phyloP scores from a whole-genome alignment of 805 yeast species.

The Ogataea minuta region DNA sequence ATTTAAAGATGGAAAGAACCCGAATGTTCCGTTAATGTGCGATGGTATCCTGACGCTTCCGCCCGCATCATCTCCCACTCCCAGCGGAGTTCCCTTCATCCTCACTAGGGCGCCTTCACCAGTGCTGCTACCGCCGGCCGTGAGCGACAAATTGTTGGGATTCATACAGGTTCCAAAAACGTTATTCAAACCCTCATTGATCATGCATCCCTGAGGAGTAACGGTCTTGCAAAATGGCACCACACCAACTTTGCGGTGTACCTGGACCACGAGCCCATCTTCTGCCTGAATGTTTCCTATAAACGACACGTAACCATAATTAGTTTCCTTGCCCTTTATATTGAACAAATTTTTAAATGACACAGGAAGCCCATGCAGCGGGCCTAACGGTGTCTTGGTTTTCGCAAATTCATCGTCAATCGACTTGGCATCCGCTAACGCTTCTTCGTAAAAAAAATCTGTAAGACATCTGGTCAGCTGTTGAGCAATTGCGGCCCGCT shows the following conservation, averaged over 20 bases:
- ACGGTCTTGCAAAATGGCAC: constrained; percentile 49
- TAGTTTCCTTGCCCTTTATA: constrained; percentile 37
- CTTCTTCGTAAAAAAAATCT: constrained; percentile 29
- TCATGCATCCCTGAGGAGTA: constrained; percentile 58
- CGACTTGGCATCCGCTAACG: constrained; percentile 21
- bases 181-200: constrained; percentile 49
- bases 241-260: constrained; percentile 24
- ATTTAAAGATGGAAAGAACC: constrained; percentile 46
- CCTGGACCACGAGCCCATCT: constrained; percentile 23
- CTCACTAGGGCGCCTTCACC: constrained; percentile 61
- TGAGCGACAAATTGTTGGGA: constrained; percentile 47
- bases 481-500: constrained; percentile 30
- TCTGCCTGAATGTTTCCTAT: constrained; percentile 13
- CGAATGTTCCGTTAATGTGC: constrained; percentile 52
- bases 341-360: constrained; percentile 52
- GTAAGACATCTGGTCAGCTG: constrained; percentile 28
- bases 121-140: constrained; percentile 61
- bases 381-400: constrained; percentile 21
- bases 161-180: constrained; percentile 51
- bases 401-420: constrained; percentile 17
- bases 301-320: constrained; percentile 19
- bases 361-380: constrained; percentile 34
- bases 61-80: constrained; percentile 63
- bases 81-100: constrained; percentile 52
- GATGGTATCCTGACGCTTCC: constrained; percentile 60